These are phyloP conservation scores for Annulohypoxylon bovei DNA, from an alignment of 495 filamentous ascomycete genomes.

Conservation along the genomic window DNA sequence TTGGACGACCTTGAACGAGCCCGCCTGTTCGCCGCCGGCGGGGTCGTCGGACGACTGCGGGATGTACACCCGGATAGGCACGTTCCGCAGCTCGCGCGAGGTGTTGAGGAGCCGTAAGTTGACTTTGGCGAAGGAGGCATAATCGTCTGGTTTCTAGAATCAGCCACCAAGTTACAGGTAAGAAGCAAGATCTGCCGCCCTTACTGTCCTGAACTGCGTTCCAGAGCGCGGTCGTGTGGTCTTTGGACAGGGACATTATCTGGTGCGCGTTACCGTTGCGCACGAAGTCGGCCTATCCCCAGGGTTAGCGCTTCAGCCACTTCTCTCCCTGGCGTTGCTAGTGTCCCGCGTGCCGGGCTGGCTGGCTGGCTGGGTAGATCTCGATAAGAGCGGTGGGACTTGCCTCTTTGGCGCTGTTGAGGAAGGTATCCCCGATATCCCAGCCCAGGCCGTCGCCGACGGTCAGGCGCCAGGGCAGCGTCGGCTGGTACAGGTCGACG, in stretches of 20 bases:
- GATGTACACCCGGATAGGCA: constrained; percentile 89
- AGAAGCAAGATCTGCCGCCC: constrained; percentile 32
- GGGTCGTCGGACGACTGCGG: constrained; percentile 68
- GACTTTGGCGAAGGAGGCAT: constrained; percentile 74
- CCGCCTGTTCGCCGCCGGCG: constrained; percentile 49
- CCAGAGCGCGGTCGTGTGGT: constrained; percentile 89
- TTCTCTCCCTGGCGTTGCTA: constrained; percentile 5
- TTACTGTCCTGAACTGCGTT: constrained; percentile 80
- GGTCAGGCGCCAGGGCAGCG: constrained; percentile 79
- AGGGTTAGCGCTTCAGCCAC: constrained; percentile 9
- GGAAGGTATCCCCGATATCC: constrained; percentile 87
- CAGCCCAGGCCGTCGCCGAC: constrained; percentile 68
- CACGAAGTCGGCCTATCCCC: constrained; percentile 79
- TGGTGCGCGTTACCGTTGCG: constrained; percentile 90
- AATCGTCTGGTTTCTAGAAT: constrained; percentile 68
- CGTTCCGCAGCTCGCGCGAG: constrained; percentile 76
- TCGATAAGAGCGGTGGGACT: constrained; percentile 12
- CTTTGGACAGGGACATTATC: constrained; percentile 91
- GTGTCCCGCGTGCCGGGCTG: neutral
- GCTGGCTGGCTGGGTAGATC: neutral
- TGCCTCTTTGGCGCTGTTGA: constrained; percentile 92
- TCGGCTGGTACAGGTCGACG: constrained; percentile 77
- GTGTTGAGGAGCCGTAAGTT: constrained; percentile 82
- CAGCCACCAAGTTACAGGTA: neutral
- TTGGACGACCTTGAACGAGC: constrained; percentile 75